Percentiles rank a stretch among this genome's conserved stretches.
Conservation (phyloP, 2,329 filamentous ascomycete genomes). For the Ilyonectria sp. region DNA sequence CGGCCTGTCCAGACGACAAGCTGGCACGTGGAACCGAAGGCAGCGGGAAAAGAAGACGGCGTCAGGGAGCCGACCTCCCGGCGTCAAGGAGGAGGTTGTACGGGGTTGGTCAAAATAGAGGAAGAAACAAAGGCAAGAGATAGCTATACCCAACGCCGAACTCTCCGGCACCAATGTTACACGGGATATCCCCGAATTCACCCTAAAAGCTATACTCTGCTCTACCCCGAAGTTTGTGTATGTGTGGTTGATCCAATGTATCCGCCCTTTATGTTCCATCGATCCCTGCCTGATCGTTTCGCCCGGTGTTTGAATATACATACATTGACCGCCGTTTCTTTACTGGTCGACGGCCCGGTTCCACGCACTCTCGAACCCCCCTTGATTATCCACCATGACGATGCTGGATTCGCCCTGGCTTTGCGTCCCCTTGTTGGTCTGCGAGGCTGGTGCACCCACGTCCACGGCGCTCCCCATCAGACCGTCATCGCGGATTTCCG, state of each 20-base stretch:
- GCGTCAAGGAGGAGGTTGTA: constrained; percentile 15
- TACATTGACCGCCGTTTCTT: constrained; percentile 37
- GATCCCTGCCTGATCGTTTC: constrained; percentile 12
- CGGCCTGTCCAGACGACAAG: not conserved
- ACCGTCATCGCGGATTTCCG: constrained; percentile 70
- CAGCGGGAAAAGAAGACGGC: not conserved
- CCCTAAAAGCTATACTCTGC: constrained; percentile 32
- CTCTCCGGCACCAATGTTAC: constrained; percentile 42
- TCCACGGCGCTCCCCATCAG: constrained; percentile 57
- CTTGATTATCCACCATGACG: constrained; percentile 66
- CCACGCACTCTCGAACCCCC: constrained; percentile 79
- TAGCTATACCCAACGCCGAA: constrained; percentile 44
- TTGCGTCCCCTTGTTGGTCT: constrained; percentile 38
- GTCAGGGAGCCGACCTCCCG: not conserved
- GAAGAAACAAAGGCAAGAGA: constrained; percentile 24
- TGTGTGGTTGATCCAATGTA: constrained; percentile 35
- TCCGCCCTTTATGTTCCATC: constrained; percentile 25
- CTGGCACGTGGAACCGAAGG: not conserved
- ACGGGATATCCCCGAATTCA: constrained; percentile 28
- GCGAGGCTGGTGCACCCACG: constrained; percentile 46
- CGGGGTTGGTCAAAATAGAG: constrained; percentile 11
- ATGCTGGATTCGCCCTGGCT: constrained; percentile 63
- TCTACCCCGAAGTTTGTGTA: constrained; percentile 25
- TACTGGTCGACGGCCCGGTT: constrained; percentile 67
- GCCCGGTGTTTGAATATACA: constrained; percentile 30